These are phyloP conservation scores for Botryotinia globosa DNA, from an alignment of 2,329 filamentous ascomycete species.

Conservation along the genomic window DNA sequence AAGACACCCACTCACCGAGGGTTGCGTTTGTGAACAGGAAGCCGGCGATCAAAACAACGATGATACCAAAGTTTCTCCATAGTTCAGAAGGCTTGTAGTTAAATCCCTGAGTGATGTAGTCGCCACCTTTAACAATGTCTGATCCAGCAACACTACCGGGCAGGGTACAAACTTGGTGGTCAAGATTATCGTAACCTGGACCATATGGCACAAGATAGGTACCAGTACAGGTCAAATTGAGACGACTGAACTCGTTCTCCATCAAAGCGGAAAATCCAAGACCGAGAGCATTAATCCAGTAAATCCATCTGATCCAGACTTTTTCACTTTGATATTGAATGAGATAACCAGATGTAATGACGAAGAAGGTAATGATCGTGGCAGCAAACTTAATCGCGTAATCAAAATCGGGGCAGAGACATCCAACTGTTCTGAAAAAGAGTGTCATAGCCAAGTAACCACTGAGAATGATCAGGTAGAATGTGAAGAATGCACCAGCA, in stretches of 20 bases:
- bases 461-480: conserved; percentile 66
- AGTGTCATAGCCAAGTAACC: conserved; percentile 72
- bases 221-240: conserved; percentile 66
- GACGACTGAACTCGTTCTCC: conserved; percentile 77
- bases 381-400: conserved; percentile 81
- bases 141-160: conserved; percentile 55
- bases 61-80: conserved; percentile 63
- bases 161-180: conserved; percentile 76
- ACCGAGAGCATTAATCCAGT: conserved; percentile 72
- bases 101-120: conserved; percentile 67
- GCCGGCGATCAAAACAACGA: conserved; percentile 69
- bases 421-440: conserved; percentile 74
- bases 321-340: conserved; percentile 76
- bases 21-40: conserved; percentile 76
- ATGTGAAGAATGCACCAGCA: conserved; percentile 76
- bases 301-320: conserved; percentile 77
- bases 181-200: conserved; percentile 65
- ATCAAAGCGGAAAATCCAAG: conserved; percentile 76
- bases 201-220: conserved; percentile 70
- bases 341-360: conserved; percentile 77
- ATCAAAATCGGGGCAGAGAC: conserved; percentile 76
- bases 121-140: conserved; percentile 58
- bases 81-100: conserved; percentile 52
- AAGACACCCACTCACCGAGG: conserved; percentile 74
- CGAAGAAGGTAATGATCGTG: conserved; percentile 75